Evolutionary conservation across 1,139 yeast genomes (phyloP).

Genomic region (Chernovozyma sophiae-reginae): DNA sequence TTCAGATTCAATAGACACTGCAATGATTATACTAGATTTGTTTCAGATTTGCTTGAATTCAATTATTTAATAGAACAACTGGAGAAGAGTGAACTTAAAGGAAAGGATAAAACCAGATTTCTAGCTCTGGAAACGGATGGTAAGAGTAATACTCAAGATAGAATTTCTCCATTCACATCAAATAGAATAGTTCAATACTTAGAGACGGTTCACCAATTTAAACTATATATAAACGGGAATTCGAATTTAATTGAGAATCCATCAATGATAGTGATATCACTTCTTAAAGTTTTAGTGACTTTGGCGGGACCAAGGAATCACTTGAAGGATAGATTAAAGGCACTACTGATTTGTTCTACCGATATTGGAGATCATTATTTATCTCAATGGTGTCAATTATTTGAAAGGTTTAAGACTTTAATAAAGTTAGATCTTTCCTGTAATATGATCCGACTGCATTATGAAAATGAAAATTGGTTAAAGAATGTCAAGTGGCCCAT

Average conservation of each 20-base stretch:
- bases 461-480: conserved; percentile 7
- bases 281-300: conserved; percentile 23
- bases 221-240: conserved; percentile 26
- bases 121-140: background rate
- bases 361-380: conserved; percentile 35
- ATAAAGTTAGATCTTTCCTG: conserved; percentile 23
- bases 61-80: conserved; percentile 17
- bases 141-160: no score
- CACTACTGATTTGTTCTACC: conserved; percentile 27
- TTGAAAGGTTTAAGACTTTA: conserved; percentile 22
- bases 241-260: conserved; percentile 25
- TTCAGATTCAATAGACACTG: conserved; percentile 25
- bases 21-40: conserved; percentile 26
- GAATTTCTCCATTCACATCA: background rate
- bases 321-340: conserved; percentile 18
- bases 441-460: conserved; percentile 22
- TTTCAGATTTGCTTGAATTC: conserved; percentile 22
- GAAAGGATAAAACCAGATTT: background rate
- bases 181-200: conserved; percentile 13
- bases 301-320: conserved; percentile 16
- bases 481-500: conserved; percentile 27
- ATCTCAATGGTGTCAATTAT: conserved; percentile 30
- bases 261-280: conserved; percentile 24
- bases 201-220: conserved; percentile 17
- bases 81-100: conserved; percentile 6